Base-by-base conservation (phyloP, 1,284 basidiomycete species). In the Heliocybe sulcata region DNA sequence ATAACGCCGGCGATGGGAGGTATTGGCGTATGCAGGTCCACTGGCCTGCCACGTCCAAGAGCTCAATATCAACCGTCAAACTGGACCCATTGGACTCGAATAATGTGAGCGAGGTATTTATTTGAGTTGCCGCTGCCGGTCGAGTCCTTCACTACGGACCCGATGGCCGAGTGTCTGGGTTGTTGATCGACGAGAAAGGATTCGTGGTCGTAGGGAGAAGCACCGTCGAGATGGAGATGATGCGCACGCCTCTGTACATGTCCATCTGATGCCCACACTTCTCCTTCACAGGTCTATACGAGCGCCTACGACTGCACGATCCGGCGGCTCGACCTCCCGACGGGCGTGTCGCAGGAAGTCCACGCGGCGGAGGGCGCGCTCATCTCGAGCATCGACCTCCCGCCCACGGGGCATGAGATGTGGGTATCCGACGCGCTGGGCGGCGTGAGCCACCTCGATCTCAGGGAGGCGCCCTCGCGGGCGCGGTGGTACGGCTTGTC, bases 1-100 rank as follows among this genome's bases (percentile, higher is more conserved):
- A 71, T 14, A 75, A 75, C 35, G 64, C 68, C 48, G 82, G 85
- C 64, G 77, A 77, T n/a, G 89, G 90, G 1, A 85, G 80, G 65
- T 84, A 85, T 61, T 91, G 85, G 84, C 78, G 81, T n/a, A 66
- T 92, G 54, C 90, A 92, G 64, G 71, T 77, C 23, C 90, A 92
- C 60, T 92, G 90, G 90, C 90, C 89, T 0, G 85, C 85, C 2
- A 85, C 83, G 0, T 74, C 86, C 9, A 83, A 83, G 61, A 90
- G 87, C 0, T 90, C 88, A 1, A 83, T 92, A 54, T 90, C 87
- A 1, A 78, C 74, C 54, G 76, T 92, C 56, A 89, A 84, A 63
- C 75, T 92, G 54, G 82, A 90, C 62, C 87, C 89, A 6, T 71
- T 79, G 33, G 77, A 92, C 63, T 73, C 85, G 0, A 85, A 90